These are phyloP conservation scores for Cyclotella choctawhatcheeana DNA, from an alignment of 108 stramenopile genomes.

Conservation along the genomic window DNA sequence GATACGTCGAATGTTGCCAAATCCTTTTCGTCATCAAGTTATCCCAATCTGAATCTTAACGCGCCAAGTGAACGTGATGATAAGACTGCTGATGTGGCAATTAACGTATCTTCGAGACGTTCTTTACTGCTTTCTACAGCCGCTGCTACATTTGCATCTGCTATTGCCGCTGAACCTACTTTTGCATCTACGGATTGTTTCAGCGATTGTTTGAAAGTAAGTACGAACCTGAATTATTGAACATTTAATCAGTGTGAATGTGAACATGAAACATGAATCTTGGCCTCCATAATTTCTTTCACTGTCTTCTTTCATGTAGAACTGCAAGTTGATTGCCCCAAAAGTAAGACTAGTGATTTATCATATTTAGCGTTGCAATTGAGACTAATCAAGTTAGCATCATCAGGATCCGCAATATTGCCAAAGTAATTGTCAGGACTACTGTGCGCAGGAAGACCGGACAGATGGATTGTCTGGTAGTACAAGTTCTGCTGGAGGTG, in stretches of 20 bases:
- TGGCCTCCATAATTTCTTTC: not conserved
- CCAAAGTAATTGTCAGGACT: slow-evolving; percentile 59
- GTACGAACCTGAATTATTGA: too few relatives aligned
- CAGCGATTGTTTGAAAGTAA: slow-evolving; percentile 62
- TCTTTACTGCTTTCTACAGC: slow-evolving; percentile 18
- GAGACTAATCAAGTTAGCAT: slow-evolving; percentile 3
- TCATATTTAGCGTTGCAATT: not conserved
- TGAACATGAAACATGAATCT: not conserved
- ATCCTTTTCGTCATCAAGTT: too few relatives aligned
- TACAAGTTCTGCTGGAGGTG: slow-evolving; percentile 63
- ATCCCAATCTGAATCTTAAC: too few relatives aligned
- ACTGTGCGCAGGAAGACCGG: slow-evolving; percentile 80
- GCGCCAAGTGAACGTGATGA: not conserved
- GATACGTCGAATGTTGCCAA: too few relatives aligned
- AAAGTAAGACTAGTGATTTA: slow-evolving; percentile 29
- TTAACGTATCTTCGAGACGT: slow-evolving; percentile 16
- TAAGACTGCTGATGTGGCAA: not conserved
- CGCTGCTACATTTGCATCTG: slow-evolving; percentile 2
- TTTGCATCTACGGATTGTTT: slow-evolving; percentile 68
- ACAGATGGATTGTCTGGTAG: slow-evolving; percentile 82
- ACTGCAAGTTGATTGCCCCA: slow-evolving; percentile 78
- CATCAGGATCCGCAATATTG: slow-evolving; percentile 69
- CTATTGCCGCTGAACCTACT: not conserved
- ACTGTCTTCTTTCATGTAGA: slow-evolving; percentile 20
- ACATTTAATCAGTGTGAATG: not conserved